These are phyloP conservation scores for Lactifluus hygrophoroides DNA, from an alignment of 768 basidiomycete species.

Conservation along the genomic window DNA sequence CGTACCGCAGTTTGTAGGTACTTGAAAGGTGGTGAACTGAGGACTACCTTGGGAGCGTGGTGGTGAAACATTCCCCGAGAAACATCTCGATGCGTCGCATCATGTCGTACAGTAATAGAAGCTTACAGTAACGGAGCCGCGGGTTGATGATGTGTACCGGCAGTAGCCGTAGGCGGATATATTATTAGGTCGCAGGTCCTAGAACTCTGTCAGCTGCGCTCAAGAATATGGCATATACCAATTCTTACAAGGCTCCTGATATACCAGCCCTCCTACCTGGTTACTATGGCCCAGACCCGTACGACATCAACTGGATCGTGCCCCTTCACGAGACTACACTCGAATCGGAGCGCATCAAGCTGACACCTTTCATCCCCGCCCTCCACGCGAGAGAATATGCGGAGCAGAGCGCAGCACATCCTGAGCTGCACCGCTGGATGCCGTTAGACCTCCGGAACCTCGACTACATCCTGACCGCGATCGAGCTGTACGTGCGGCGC, in stretches of 20 bases:
- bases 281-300: constrained; percentile 25
- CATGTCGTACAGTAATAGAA: too few relatives aligned
- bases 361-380: constrained; percentile 34
- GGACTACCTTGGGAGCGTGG: too few relatives aligned
- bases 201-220: too few relatives aligned
- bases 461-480: constrained; percentile 21
- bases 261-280: constrained; percentile 4
- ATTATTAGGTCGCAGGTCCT: too few relatives aligned
- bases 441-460: constrained; percentile 25
- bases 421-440: constrained; percentile 28
- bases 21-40: too few relatives aligned
- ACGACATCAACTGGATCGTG: constrained; percentile 33
- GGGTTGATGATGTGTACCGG: too few relatives aligned
- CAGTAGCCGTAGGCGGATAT: too few relatives aligned
- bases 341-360: constrained; percentile 31
- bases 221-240: constrained; percentile 17
- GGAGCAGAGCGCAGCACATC: constrained; percentile 22
- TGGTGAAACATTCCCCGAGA: too few relatives aligned
- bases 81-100: too few relatives aligned
- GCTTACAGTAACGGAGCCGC: too few relatives aligned
- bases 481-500: constrained; percentile 21
- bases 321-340: constrained; percentile 28
- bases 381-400: too few relatives aligned
- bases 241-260: background rate
- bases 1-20: too few relatives aligned